Base-by-base conservation (phyloP, 768 basidiomycete species). In the Lactarius psammicola region DNA sequence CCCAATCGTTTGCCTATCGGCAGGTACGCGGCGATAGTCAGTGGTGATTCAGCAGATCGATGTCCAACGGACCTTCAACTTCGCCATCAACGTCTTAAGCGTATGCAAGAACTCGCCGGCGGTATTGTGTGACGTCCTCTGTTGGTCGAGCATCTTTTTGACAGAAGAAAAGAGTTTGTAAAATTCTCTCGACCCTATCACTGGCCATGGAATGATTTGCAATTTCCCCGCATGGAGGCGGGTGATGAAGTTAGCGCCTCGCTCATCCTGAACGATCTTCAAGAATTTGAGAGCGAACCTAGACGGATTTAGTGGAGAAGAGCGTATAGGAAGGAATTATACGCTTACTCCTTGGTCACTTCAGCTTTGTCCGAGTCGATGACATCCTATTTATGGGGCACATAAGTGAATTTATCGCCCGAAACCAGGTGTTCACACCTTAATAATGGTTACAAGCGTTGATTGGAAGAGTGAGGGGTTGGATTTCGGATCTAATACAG, bases 21-120 rank as follows among this genome's bases (percentile, higher is more conserved):
- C 56, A 18, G 33, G 2, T 4, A n/a, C 10, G 44, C 17, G 33
- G 15, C 30, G 11, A 7, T 15, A 4, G 13, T 44, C 15, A 53
- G 64, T 9, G n/a, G n/a, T n/a, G n/a, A n/a, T n/a, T n/a, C n/a
- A n/a, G n/a, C n/a, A n/a, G n/a, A n/a, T n/a, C n/a, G n/a, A n/a
- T n/a, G n/a, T n/a, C n/a, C n/a, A n/a, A n/a, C n/a, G n/a, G n/a
- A 84, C 86, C 80, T 87, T 87, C 51, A 87, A 70, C 63, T n/a
- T 88, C 4, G 86, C 86, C 86, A 87, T 87, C 49, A 87, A 68
- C 0, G 84, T 85, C 73, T 87, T 87, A 72, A 88, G 73, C 1
- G 80, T 77, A 31, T 83, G 80, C 11, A 87, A 72, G 68, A 88
- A 87, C 62, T 83, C 79, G 18, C 82, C 83, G 0, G 83, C 86